A percentile compares a stretch with the other conserved stretches of the same genome.
These are phyloP conservation scores for Russula abietina DNA, from an alignment of 768 basidiomycete genomes.

Conservation along the genomic window DNA sequence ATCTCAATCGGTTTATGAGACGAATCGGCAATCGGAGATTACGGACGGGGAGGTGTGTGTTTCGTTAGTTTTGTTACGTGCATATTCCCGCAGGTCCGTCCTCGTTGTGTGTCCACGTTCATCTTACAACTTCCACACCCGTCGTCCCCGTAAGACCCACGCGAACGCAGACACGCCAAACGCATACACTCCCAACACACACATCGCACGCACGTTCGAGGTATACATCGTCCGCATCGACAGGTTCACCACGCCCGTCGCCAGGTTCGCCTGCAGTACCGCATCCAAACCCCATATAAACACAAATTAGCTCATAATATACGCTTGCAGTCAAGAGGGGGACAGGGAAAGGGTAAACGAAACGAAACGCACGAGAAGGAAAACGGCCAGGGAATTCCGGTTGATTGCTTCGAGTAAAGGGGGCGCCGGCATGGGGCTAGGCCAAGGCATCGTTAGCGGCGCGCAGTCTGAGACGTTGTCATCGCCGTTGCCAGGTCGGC, in stretches of 20 bases:
- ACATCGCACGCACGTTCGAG: conserved; percentile 48
- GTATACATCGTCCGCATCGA: conserved; percentile 77
- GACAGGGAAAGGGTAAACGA: not conserved
- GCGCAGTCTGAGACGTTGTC: not conserved
- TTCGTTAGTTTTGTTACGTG: not conserved
- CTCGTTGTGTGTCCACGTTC: not conserved
- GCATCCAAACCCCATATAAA: not conserved
- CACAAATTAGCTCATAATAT: not conserved
- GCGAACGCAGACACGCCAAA: conserved; percentile 53
- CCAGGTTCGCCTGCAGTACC: conserved; percentile 68
- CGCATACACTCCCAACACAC: conserved; percentile 57
- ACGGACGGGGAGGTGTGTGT: not conserved
- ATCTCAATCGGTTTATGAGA: not conserved
- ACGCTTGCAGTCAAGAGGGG: not conserved
- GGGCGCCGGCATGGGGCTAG: conserved; percentile 34
- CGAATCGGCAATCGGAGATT: not conserved
- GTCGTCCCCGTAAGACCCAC: conserved; percentile 44
- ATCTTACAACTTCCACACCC: conserved; percentile 33
- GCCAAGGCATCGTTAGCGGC: conserved; percentile 26
- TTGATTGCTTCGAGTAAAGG: conserved; percentile 76
- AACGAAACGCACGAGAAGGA: conserved; percentile 61
- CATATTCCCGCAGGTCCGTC: not conserved
- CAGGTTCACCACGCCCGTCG: conserved; percentile 82
- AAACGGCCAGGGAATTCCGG: conserved; percentile 68
- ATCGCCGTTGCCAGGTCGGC: not conserved